Evolutionary conservation across 1,139 yeast genomes (phyloP).

Genomic region (Lodderomyces metapsilosis): DNA sequence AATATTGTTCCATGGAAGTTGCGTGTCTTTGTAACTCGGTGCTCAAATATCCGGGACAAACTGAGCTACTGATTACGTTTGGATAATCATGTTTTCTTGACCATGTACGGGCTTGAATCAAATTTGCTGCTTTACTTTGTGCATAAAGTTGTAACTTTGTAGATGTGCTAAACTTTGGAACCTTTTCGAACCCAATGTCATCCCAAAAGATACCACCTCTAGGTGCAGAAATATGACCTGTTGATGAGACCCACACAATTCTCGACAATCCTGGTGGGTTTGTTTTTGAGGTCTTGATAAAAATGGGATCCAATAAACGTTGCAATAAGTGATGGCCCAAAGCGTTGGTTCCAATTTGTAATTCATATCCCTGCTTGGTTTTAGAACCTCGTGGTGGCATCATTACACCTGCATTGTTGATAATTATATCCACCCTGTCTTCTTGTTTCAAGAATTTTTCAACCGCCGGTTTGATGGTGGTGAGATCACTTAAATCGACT

Average conservation of each 20-base stretch:
- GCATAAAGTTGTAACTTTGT: conserved; percentile 28
- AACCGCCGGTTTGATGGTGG: conserved; percentile 41
- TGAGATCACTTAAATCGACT: conserved; percentile 46
- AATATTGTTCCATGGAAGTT: conserved; percentile 9
- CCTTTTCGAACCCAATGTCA: conserved; percentile 23
- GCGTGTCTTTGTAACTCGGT: conserved; percentile 41
- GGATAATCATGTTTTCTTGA: conserved; percentile 33
- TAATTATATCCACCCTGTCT: conserved; percentile 36
- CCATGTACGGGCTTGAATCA: conserved; percentile 45
- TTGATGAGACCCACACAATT: conserved; percentile 49
- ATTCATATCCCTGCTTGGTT: conserved; percentile 14
- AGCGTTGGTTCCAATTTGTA: conserved; percentile 43
- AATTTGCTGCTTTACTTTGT: conserved; percentile 48
- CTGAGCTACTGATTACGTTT: conserved; percentile 35
- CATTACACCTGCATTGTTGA: conserved; percentile 54
- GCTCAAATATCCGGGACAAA: conserved; percentile 46
- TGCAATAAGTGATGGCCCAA: conserved; percentile 51
- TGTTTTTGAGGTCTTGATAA: conserved; percentile 29
- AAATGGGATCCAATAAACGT: conserved; percentile 40
- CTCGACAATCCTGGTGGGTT: conserved; percentile 23
- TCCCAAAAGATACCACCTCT: conserved; percentile 42
- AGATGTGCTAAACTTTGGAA: background rate
- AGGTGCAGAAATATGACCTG: conserved; percentile 36
- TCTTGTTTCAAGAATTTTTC: conserved; percentile 23
- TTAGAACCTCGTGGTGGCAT: conserved; percentile 32